Base-by-base conservation (phyloP, 2,329 filamentous ascomycete genomes). In the Colletotrichum truncatum region DNA sequence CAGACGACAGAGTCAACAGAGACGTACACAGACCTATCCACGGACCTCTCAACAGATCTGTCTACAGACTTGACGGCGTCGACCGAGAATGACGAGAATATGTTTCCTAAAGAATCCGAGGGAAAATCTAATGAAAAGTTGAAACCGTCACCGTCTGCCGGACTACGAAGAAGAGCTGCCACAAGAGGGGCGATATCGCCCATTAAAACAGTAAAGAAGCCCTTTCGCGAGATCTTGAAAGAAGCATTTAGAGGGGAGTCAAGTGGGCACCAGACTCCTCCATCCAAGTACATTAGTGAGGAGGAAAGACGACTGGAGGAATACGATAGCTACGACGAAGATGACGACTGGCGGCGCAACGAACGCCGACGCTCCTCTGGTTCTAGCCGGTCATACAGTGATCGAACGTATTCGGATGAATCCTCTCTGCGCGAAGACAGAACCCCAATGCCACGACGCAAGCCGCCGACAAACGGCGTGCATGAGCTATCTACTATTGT, bases 231-330 rank as follows among this genome's bases (percentile, higher is more conserved):
- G 39, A 82, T 84, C 46, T 75, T 91, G 8, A 86, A 85, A 57
- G 87, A 88, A 66, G 88, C 87, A 4, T 90, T 91, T 70, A 83
- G 84, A 38, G 88, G 88, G 28, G 87, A 90, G 72, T 90, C 88
- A 2, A 81, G 75, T 3, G 80, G 80, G 9, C 79, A 83, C 63
- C 77, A 78, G 18, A 76, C 82, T 5, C 79, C 80, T 12, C 80
- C 82, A 1, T 78, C 79, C 64, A 78, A 80, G 25, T 87, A 87
- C 64, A 80, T 84, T 36, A 84, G 81, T 54, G 81, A 78, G 28
- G 80, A 85, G 63, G 78, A 84, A 54, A 76, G 77, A 4, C 71
- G 69, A 3, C 41, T 67, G 16, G 49, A 72, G 23, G 68, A 73
- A 16, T 72, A 76, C 54, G 64, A 71, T 36, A 51, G 49, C n/a